These are phyloP conservation scores for Globisporangium alternatum DNA, from an alignment of 352 stramenopile genomes.

Conservation along the genomic window DNA sequence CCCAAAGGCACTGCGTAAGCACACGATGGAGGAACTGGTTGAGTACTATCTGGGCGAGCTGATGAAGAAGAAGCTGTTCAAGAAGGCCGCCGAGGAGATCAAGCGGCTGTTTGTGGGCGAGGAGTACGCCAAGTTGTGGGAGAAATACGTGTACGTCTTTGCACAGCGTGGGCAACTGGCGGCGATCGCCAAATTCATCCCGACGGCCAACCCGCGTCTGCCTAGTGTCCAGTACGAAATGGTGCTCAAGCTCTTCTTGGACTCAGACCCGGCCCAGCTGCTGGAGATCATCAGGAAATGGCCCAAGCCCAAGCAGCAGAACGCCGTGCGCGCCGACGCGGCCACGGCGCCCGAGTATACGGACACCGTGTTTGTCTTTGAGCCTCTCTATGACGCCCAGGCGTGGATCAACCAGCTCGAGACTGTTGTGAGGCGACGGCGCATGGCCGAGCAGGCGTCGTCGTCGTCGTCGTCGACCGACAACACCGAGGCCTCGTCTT, in stretches of 20 bases:
- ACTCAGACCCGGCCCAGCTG: constrained; percentile 71
- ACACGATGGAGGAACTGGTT: constrained; percentile 61
- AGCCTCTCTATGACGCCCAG: constrained; percentile 75
- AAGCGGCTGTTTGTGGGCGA: constrained; percentile 67
- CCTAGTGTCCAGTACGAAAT: constrained; percentile 80
- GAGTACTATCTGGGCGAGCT: constrained; percentile 77
- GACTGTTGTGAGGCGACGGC: constrained; percentile 60
- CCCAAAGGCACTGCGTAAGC: constrained; percentile 44
- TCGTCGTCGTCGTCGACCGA: constrained; percentile 16
- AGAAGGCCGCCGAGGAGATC: constrained; percentile 71
- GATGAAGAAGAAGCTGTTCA: constrained; percentile 69
- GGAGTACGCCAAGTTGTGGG: constrained; percentile 66
- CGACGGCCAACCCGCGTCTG: constrained; percentile 65
- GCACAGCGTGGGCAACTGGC: constrained; percentile 70
- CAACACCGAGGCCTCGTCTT: constrained; percentile 17
- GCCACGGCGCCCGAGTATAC: constrained; percentile 64
- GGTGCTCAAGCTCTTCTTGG: constrained; percentile 82
- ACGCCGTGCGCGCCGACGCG: constrained; percentile 19
- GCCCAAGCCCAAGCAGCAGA: constrained; percentile 64
- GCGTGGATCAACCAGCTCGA: constrained; percentile 85
- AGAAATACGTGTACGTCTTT: constrained; percentile 89
- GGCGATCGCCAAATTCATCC: constrained; percentile 68
- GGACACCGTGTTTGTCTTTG: constrained; percentile 60
- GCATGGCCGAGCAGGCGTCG: constrained; percentile 47
- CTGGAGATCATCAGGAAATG: constrained; percentile 81